Base-by-base conservation (phyloP, 2,329 filamentous ascomycete genomes). In the Colletotrichum magnum region DNA sequence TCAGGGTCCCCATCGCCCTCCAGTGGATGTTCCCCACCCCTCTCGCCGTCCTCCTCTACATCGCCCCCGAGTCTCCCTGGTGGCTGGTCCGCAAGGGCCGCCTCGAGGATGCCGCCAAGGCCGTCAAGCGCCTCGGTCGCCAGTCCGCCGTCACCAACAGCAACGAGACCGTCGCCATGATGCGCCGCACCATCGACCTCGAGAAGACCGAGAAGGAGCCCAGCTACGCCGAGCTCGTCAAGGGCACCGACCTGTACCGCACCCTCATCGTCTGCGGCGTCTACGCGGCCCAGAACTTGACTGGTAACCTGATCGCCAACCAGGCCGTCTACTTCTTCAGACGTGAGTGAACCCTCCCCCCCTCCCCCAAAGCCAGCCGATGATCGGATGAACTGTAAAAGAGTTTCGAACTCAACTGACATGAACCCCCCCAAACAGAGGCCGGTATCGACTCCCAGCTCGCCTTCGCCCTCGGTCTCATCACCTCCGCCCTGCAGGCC, bases 261-360 rank as follows among this genome's bases (percentile, higher is more conserved):
- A 87, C 88, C 32, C 74, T 85, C 69, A 87, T 88, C 75, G 84
- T 87, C 15, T 89, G 86, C 70, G 82, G 82, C 80, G 84, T 89
- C 21, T 90, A 89, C 76, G 84, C 86, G 2, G 83, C 87, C 36
- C 88, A 90, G 78, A 89, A 90, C 72, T 79, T 90, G n/a, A 86
- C 87, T 5, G 88, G 88, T 71, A 90, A 90, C 73, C 80, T 90
- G 54, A 88, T 90, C 68, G 88, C 89, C 73, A 90, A 90, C 73
- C 88, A 90, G 75, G 87, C 88, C 21, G 85, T 87, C 41, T 90
- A 85, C 75, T 90, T 90, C 78, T 91, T 90, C 74, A 75, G 81
- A 71, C 86, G 83, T 85, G 72, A 78, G 83, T 81, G 32, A 4
- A 58, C 16, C 5, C 47, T 15, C 24, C 41, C n/a, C 12, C 26